phyloP scores from a whole-genome alignment of 768 basidiomycete genomes.

The Kwoniella pini region DNA sequence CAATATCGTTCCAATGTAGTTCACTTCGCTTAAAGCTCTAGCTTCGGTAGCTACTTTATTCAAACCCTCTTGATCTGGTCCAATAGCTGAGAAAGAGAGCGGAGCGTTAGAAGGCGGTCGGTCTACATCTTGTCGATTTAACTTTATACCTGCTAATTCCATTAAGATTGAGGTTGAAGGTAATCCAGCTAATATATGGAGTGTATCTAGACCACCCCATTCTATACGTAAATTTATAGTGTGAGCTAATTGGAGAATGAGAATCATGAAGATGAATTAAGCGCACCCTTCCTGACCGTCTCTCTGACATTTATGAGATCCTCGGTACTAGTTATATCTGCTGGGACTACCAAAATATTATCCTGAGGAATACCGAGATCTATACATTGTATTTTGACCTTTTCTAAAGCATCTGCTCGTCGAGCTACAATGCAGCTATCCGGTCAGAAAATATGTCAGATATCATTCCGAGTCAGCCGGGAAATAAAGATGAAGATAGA shows the following conservation, averaged over 20 bases:
- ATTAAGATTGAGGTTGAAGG: slow-evolving; percentile 77
- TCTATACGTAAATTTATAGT: slow-evolving; percentile 56
- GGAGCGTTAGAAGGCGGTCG: not conserved
- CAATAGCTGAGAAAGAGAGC: not conserved
- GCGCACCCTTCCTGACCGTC: slow-evolving; percentile 63
- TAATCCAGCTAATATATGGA: slow-evolving; percentile 79
- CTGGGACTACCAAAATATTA: slow-evolving; percentile 60
- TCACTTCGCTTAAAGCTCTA: slow-evolving; percentile 44
- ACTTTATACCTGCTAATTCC: slow-evolving; percentile 62
- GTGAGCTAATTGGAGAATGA: not conserved
- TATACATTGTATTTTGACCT: slow-evolving; percentile 62
- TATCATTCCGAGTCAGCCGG: not conserved
- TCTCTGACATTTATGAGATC: slow-evolving; percentile 68
- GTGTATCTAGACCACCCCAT: slow-evolving; percentile 80
- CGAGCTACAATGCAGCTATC: slow-evolving; percentile 72
- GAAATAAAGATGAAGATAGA: not conserved
- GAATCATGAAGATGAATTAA: slow-evolving; percentile 37
- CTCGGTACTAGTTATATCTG: slow-evolving; percentile 66
- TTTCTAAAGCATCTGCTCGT: slow-evolving; percentile 61
- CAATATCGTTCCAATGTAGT: slow-evolving; percentile 48
- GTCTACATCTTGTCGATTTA: slow-evolving; percentile 2
- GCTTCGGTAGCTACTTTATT: slow-evolving; percentile 61
- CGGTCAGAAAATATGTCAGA: not conserved
- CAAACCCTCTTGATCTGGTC: slow-evolving; percentile 62
- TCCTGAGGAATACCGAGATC: slow-evolving; percentile 18